Percentiles rank a stretch among this genome's conserved stretches.
These are phyloP conservation scores for Citrus hindsii DNA, from an alignment of 345 rosid species.

Conservation along the genomic window DNA sequence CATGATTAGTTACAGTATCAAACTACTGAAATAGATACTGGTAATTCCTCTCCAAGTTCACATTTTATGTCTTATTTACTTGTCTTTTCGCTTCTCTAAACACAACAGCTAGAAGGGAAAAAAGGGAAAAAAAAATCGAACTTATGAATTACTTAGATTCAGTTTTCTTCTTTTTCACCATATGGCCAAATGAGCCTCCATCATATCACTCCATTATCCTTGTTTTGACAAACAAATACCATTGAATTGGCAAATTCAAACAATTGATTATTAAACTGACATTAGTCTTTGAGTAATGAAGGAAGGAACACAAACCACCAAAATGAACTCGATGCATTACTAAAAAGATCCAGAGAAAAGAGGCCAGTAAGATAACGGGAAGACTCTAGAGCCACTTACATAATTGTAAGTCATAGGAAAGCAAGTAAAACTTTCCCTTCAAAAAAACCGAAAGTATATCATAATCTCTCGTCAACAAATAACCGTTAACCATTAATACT, in stretches of 20 bases:
- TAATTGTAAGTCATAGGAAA: background rate
- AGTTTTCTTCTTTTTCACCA: too few species aligned
- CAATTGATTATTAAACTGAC: background rate
- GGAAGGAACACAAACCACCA: background rate
- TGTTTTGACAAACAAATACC: background rate
- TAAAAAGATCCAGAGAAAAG: background rate
- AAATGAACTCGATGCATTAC: background rate
- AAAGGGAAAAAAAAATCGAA: background rate
- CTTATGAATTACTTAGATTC: background rate
- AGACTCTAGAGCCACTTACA: background rate
- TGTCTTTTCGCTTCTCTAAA: background rate
- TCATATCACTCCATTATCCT: too few species aligned
- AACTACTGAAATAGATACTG: too few species aligned
- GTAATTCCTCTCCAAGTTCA: background rate
- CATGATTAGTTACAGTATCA: slow-evolving; percentile 11
- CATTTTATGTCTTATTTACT: background rate
- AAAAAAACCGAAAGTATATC: too few species aligned
- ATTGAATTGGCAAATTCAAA: background rate
- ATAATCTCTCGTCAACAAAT: background rate
- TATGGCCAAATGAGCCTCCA: too few species aligned
- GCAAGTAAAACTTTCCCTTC: background rate
- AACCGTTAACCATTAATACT: background rate
- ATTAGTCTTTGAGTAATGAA: background rate
- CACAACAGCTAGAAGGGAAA: too few species aligned
- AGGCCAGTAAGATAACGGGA: background rate